These are phyloP conservation scores for Jackrogersella minutella DNA, from an alignment of 495 filamentous ascomycete species.

Conservation along the genomic window DNA sequence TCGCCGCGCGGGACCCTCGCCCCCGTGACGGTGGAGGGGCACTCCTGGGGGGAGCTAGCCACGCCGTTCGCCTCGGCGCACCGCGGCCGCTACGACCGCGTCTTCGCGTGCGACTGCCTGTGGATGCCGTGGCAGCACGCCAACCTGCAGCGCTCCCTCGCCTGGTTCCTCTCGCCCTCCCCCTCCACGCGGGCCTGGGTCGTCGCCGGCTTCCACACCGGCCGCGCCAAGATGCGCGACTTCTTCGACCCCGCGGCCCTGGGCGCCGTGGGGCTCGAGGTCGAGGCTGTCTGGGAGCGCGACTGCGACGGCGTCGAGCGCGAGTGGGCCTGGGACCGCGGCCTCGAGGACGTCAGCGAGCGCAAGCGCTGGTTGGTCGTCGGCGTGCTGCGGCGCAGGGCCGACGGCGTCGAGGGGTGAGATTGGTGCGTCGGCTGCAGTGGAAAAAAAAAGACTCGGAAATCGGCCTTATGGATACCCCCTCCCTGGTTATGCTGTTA, in stretches of 20 bases:
- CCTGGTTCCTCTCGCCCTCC: slow-evolving; percentile 67
- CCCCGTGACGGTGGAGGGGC: slow-evolving; percentile 63
- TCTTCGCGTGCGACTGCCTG: slow-evolving; percentile 83
- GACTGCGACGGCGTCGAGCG: slow-evolving; percentile 73
- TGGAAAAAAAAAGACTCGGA: neutral
- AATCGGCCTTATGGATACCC: neutral
- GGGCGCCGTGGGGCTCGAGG: slow-evolving; percentile 64
- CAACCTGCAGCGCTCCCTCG: slow-evolving; percentile 73
- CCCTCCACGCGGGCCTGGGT: slow-evolving; percentile 65
- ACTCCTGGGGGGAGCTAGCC: slow-evolving; percentile 74
- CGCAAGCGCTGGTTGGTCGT: slow-evolving; percentile 82
- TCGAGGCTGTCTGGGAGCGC: slow-evolving; percentile 77
- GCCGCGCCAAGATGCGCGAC: slow-evolving; percentile 69
- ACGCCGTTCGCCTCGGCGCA: slow-evolving; percentile 62
- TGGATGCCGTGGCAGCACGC: slow-evolving; percentile 85
- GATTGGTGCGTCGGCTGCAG: neutral
- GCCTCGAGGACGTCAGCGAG: slow-evolving; percentile 68
- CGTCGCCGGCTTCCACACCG: slow-evolving; percentile 86
- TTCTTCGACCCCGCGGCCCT: slow-evolving; percentile 75
- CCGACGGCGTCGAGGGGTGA: neutral
- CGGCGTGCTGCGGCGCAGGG: slow-evolving; percentile 62
- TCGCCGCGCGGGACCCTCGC: slow-evolving; percentile 32
- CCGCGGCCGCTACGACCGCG: slow-evolving; percentile 65
- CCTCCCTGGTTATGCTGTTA: neutral
- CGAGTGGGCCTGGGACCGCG: slow-evolving; percentile 70